Conservation (phyloP, 768 basidiomycete species). For the Tulasnella sp. region DNA sequence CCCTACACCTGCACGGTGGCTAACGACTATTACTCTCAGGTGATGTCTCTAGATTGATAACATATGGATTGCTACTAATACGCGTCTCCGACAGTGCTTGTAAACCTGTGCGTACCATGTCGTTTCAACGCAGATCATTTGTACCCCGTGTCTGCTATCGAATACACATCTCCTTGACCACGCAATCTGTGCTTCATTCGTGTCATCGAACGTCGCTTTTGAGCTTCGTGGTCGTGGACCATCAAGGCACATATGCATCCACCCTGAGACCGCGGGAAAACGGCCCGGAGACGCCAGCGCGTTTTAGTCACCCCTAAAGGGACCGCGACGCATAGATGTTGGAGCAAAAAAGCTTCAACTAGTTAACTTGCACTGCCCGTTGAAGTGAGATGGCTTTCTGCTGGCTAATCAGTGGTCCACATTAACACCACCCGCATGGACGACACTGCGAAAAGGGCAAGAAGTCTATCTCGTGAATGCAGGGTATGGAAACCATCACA, state of each 20-base stretch:
- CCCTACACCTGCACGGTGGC: not conserved
- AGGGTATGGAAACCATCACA: not conserved
- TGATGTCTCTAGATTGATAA: not conserved
- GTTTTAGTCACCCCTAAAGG: not conserved
- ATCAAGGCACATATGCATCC: no score
- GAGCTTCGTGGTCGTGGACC: no score
- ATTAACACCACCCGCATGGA: not conserved
- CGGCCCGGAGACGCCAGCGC: not conserved
- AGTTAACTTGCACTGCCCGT: not conserved
- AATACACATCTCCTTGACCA: not conserved
- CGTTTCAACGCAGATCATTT: not conserved
- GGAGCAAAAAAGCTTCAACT: no score
- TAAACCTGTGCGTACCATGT: not conserved
- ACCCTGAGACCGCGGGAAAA: not conserved
- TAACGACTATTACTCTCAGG: conserved; percentile 7
- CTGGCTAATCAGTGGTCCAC: not conserved
- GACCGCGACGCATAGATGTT: no score
- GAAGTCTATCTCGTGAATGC: not conserved
- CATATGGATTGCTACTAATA: not conserved
- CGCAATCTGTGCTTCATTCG: no score
- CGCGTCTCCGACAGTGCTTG: not conserved
- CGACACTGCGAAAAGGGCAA: not conserved
- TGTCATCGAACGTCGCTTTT: not conserved
- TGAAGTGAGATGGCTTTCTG: not conserved
- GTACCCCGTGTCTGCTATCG: not conserved